These are phyloP conservation scores for Xylaria digitata DNA, from an alignment of 2,329 filamentous ascomycete genomes.

Conservation along the genomic window DNA sequence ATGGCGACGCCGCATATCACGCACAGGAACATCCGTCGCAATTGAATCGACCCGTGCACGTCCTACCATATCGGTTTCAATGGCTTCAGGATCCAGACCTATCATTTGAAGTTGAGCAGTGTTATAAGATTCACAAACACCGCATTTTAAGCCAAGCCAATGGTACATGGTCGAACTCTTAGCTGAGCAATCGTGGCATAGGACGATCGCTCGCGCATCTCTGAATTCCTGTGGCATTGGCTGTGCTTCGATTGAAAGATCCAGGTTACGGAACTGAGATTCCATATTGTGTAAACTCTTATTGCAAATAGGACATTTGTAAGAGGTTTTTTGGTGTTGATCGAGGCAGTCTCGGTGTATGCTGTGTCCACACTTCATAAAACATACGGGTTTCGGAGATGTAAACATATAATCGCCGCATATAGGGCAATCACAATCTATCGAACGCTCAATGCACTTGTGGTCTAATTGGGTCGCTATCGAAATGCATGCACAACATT, in stretches of 20 bases:
- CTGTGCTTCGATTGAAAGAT: constrained; percentile 86
- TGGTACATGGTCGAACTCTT: constrained; percentile 90
- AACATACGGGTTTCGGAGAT: constrained; percentile 86
- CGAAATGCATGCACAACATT: constrained; percentile 92
- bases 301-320: constrained; percentile 96
- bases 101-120: constrained; percentile 73
- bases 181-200: constrained; percentile 94
- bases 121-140: constrained; percentile 76
- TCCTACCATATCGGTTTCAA: constrained; percentile 38
- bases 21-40: constrained; percentile 36
- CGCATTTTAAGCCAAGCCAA: constrained; percentile 94
- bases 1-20: constrained; percentile 50
- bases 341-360: constrained; percentile 92
- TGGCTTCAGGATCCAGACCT: constrained; percentile 52
- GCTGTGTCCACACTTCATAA: constrained; percentile 95
- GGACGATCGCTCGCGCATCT: constrained; percentile 82
- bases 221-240: constrained; percentile 90
- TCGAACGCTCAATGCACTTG: constrained; percentile 93
- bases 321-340: constrained; percentile 87
- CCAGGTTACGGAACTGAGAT: constrained; percentile 88
- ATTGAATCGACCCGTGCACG: constrained; percentile 38
- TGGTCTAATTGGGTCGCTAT: constrained; percentile 87
- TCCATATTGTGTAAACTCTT: constrained; percentile 99
- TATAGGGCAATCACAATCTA: constrained; percentile 95
- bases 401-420: constrained; percentile 98